phyloP scores from a whole-genome alignment of 2,329 filamentous ascomycete genomes.

The Colletotrichum sp. region DNA sequence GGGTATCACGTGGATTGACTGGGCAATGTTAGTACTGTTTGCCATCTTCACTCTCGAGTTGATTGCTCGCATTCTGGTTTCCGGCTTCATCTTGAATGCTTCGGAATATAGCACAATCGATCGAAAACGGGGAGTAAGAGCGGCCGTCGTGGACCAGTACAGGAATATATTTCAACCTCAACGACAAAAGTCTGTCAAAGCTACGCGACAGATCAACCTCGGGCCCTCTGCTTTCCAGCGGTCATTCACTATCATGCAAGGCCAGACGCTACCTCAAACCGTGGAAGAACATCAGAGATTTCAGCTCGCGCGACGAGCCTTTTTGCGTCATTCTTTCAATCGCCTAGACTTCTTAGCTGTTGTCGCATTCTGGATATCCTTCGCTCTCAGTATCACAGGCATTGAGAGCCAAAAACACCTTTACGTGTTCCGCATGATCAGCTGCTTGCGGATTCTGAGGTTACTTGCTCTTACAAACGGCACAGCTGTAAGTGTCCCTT shows the following conservation, averaged over 20 bases:
- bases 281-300: slow-evolving; percentile 80
- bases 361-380: slow-evolving; percentile 93
- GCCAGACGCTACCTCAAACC: slow-evolving; percentile 64
- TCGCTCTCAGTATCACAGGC: slow-evolving; percentile 72
- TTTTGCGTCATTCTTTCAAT: slow-evolving; percentile 94
- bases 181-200: slow-evolving; percentile 70
- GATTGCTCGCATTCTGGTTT: slow-evolving; percentile 84
- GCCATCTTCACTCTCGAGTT: slow-evolving; percentile 89
- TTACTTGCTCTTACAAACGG: slow-evolving; percentile 92
- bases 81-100: slow-evolving; percentile 90
- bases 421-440: slow-evolving; percentile 95
- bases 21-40: slow-evolving; percentile 82
- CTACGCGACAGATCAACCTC: slow-evolving; percentile 49
- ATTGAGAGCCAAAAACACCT: slow-evolving; percentile 75
- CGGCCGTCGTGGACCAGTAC: slow-evolving; percentile 78
- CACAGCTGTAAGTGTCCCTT: slow-evolving; percentile 71
- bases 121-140: slow-evolving; percentile 74
- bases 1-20: slow-evolving; percentile 76
- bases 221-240: slow-evolving; percentile 73
- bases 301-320: slow-evolving; percentile 88
- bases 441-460: slow-evolving; percentile 89
- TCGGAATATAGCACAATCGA: slow-evolving; percentile 91
- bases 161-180: slow-evolving; percentile 83
- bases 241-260: slow-evolving; percentile 78
- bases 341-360: slow-evolving; percentile 94